A percentile compares a stretch with the other conserved stretches of the same genome.
These are phyloP conservation scores for Colletotrichum orchidophilum DNA, from an alignment of 2,329 filamentous ascomycete species.

Conservation along the genomic window DNA sequence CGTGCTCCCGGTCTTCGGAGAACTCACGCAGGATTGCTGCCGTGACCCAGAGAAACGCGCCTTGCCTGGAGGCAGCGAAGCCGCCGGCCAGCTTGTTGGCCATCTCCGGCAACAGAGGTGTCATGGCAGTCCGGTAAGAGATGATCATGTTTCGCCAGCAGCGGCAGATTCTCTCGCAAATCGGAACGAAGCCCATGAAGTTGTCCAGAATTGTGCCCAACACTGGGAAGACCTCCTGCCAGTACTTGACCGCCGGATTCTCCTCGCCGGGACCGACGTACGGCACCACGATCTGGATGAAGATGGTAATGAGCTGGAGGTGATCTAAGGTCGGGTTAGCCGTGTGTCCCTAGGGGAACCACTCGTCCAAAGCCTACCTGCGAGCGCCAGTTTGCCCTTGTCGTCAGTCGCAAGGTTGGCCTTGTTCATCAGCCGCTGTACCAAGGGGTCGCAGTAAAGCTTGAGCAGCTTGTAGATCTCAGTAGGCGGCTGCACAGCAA, in stretches of 20 bases:
- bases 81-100: conserved; percentile 89
- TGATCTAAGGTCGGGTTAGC: conserved; percentile 69
- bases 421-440: conserved; percentile 84
- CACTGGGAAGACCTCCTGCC: conserved; percentile 91
- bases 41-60: conserved; percentile 98
- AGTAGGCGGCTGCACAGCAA: conserved; percentile 83
- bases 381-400: conserved; percentile 84
- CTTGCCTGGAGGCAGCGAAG: conserved; percentile 87
- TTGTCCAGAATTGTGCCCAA: conserved; percentile 87
- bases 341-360: background rate
- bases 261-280: conserved; percentile 76
- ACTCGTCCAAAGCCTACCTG: conserved; percentile 63
- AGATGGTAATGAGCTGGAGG: conserved; percentile 90
- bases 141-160: conserved; percentile 98
- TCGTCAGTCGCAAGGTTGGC: conserved; percentile 88
- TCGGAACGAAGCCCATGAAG: conserved; percentile 86
- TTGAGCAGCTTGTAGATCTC: conserved; percentile 89
- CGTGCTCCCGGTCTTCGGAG: conserved; percentile 86
- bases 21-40: conserved; percentile 96
- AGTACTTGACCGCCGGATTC: conserved; percentile 95
- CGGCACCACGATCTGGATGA: conserved; percentile 81
- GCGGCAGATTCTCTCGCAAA: conserved; percentile 91
- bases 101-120: conserved; percentile 83
- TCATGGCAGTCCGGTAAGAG: conserved; percentile 90
- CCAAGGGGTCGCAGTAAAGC: conserved; percentile 90